These are phyloP conservation scores for Pseudoturritis turrita DNA, from an alignment of 345 rosid genomes.

Conservation along the genomic window DNA sequence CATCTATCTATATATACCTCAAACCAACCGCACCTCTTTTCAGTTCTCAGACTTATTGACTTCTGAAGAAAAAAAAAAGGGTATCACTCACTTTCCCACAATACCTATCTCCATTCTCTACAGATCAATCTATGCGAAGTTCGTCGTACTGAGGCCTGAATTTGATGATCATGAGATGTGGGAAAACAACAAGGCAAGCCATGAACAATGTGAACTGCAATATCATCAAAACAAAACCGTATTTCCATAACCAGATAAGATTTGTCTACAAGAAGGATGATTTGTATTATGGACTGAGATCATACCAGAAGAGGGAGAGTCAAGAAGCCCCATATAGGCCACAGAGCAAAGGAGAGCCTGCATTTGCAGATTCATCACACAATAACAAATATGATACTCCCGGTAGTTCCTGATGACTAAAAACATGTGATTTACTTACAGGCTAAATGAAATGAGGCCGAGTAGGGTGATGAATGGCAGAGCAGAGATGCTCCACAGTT, in stretches of 20 bases:
- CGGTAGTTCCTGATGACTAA: neutral
- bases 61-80: neutral
- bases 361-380: slow-evolving; percentile 9
- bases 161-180: slow-evolving; percentile 62
- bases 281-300: neutral
- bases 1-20: slow-evolving; percentile 30
- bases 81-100: neutral
- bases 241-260: neutral
- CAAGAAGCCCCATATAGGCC: slow-evolving; percentile 97
- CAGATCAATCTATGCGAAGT: slow-evolving; percentile 65
- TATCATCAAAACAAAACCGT: neutral
- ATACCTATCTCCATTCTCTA: slow-evolving; percentile 20
- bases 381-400: slow-evolving; percentile 1
- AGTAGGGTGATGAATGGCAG: slow-evolving; percentile 84
- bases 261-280: neutral
- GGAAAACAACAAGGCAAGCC: slow-evolving; percentile 84
- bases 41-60: slow-evolving; percentile 3
- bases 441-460: slow-evolving; percentile 75
- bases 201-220: slow-evolving; percentile 93
- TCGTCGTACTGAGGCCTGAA: slow-evolving; percentile 61
- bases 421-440: slow-evolving; percentile 49
- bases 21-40: neutral
- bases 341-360: slow-evolving; percentile 77
- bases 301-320: slow-evolving; percentile 94
- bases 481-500: slow-evolving; percentile 62